Base-by-base conservation (phyloP, 371 early-diverging fungal genomes). In the Blakeslea trispora region DNA sequence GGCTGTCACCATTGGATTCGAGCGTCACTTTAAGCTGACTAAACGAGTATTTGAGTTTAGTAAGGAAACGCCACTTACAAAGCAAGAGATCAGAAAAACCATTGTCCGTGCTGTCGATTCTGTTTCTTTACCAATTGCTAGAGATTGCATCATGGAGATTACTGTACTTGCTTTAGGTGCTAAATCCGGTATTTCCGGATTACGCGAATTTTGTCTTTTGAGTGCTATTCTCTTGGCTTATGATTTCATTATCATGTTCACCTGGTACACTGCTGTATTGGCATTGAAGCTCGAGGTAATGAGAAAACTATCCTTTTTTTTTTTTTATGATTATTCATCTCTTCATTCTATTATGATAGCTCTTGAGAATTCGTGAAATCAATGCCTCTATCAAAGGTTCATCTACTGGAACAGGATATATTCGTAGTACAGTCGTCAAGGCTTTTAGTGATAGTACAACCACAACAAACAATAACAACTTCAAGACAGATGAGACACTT, bases 1-100 rank as follows among this genome's bases (percentile, higher is more conserved):
- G 47, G 87, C 92, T 40, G 89, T 93, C 50, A 92, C 93, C n/a
- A 86, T 95, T 40, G 95, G 95, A 0, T 95, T 95, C 59, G 95
- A 96, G 61, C 89, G 93, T 64, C 91, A 91, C 41, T 87, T 86
- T 69, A 80, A 81, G 18, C 81, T 96, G 58, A 89, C 93, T 55
- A 87, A 89, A 55, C 83, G 93, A 31, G 91, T 95, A 0, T 78
- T 92, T 45, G 78, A 86, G 31, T 56, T 41, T 8, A 71, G 67
- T 35, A 62, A 69, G 50, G 54, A 72, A 53, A 61, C 57, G 0
- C 55, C 66, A 53, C 42, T 75, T 57, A 50, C 77, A 57, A 54
- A 57, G 46, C 71, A 81, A 47, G 69, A 66, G 28, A 83, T 91
- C 39, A 84, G 84, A 45, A 78, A 82, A 52, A 85, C 86, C 43